These are phyloP conservation scores for Acidomyces sp. DNA, from an alignment of 495 filamentous ascomycete genomes.

Conservation along the genomic window DNA sequence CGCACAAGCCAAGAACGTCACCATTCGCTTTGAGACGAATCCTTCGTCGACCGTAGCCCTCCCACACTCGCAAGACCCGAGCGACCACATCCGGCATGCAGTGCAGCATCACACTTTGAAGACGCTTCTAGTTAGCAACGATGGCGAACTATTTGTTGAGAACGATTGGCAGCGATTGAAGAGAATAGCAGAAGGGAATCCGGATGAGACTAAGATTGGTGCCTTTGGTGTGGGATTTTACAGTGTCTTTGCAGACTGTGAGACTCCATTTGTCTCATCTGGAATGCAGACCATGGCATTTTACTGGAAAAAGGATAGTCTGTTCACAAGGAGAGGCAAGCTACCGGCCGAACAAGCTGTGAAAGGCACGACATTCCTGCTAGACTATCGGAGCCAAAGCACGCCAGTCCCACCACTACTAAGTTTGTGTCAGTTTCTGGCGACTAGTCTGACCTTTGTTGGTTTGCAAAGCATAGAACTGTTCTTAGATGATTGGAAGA, in stretches of 20 bases:
- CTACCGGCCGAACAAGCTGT: conserved; percentile 46
- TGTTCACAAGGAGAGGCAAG: conserved; percentile 74
- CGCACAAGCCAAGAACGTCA: conserved; percentile 77
- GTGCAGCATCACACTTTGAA: conserved; percentile 71
- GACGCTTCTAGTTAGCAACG: conserved; percentile 74
- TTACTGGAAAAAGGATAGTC: conserved; percentile 92
- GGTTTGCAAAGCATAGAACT: conserved; percentile 76
- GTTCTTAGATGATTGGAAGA: conserved; percentile 73
- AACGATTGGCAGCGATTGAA: conserved; percentile 91
- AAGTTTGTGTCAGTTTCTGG: conserved; percentile 77
- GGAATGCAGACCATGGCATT: conserved; percentile 91
- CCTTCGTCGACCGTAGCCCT: conserved; percentile 66
- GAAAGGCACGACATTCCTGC: conserved; percentile 71
- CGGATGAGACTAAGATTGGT: conserved; percentile 96
- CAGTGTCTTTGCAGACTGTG: conserved; percentile 94
- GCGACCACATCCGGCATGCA: conserved; percentile 65
- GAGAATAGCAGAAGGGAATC: conserved; percentile 95
- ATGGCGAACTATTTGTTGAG: conserved; percentile 70
- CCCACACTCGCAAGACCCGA: conserved; percentile 50
- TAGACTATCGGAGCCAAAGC: conserved; percentile 79
- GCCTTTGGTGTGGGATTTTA: conserved; percentile 99
- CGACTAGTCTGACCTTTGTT: conserved; percentile 93
- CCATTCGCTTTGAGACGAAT: conserved; percentile 77
- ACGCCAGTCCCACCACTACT: conserved; percentile 75
- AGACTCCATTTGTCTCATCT: conserved; percentile 90